Evolutionary conservation across 371 early-diverging fungal genomes (phyloP), one percentile per base, ranked within the genome.

Genomic region (Massospora cicadina): DNA sequence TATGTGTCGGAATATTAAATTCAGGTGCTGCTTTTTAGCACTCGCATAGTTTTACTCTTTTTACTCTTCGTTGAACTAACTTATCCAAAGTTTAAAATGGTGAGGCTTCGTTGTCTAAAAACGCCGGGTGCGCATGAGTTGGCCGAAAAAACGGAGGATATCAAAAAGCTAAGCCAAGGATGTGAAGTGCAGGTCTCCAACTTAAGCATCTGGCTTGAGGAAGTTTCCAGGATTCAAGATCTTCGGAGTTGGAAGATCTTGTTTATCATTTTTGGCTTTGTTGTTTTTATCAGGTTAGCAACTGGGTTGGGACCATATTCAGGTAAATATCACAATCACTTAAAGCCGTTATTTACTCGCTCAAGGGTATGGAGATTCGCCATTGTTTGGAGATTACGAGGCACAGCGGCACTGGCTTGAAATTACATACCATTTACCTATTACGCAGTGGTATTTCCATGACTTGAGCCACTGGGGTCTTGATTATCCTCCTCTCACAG

Each of bases 371-470:
- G 67, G 66, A 7, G 75, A 71, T 12, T 85, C 88, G 1, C 97
- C 95, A 12, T 71, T 87, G 70, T 88, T 72, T 72, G 98, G 98
- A 30, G 98, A 97, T 75, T 97, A 91, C 74, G 95, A 97, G 69
- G 95, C 98, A 2, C 98, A 97, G 69, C 78, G 98, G 27, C 95
- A 97, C 72, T 97, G 95, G 95, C 86, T 97, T 85, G 95, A 95
- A 71, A 74, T 95, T 32, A 93, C 95, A 0, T 68, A 74, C 2
- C 83, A 90, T 66, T 70, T 93, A 58, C 90, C 93, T 0, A 66
- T 77, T 13, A 68, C 69, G 12, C 69, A 85, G 65, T 97, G 98
- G 98, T 97, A 97, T 71, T 75, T 72, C 24, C 89, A 92, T 72
- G 85, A 87, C 66, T 75, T 89, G 28, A 69, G 82, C 33, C 93